These are phyloP conservation scores for Massospora cicadina DNA, from an alignment of 371 early-diverging fungal species.

Conservation along the genomic window DNA sequence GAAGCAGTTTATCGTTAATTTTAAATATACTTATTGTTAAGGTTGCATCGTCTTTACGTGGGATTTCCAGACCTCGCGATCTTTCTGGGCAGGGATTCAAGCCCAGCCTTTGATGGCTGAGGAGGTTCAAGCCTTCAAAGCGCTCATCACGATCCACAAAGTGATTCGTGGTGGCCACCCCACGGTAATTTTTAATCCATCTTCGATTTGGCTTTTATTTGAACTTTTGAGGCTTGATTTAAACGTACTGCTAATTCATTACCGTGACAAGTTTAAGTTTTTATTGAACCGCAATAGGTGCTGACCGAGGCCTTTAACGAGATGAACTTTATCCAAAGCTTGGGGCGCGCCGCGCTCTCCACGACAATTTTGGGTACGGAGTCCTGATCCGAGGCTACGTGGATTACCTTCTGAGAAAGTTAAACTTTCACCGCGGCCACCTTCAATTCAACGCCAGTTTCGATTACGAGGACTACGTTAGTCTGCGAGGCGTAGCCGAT, in stretches of 20 bases:
- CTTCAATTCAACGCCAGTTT: conserved; percentile 89
- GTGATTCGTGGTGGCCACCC: conserved; percentile 87
- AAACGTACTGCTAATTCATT: no score
- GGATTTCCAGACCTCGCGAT: conserved; percentile 73
- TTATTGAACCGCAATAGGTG: no score
- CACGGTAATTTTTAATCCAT: conserved; percentile 22
- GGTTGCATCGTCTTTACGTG: conserved; percentile 85
- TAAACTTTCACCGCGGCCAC: conserved; percentile 77
- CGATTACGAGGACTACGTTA: conserved; percentile 92
- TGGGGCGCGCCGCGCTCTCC: conserved; percentile 43
- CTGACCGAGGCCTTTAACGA: conserved; percentile 59
- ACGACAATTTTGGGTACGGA: conserved; percentile 52
- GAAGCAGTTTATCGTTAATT: no score
- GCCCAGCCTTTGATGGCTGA: conserved; percentile 72
- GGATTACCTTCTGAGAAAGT: conserved; percentile 70
- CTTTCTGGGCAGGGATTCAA: conserved; percentile 76
- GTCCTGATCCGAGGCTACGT: conserved; percentile 79
- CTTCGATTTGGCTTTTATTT: neutral
- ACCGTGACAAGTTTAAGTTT: no score
- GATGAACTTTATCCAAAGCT: conserved; percentile 18
- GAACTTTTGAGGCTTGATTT: no score
- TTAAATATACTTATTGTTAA: conserved; percentile 12
- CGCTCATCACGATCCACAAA: conserved; percentile 86
- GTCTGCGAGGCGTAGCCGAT: conserved; percentile 81
- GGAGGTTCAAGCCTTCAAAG: conserved; percentile 89